Base-by-base conservation (phyloP, 1,284 basidiomycete genomes). In the Tilletia setariae region DNA sequence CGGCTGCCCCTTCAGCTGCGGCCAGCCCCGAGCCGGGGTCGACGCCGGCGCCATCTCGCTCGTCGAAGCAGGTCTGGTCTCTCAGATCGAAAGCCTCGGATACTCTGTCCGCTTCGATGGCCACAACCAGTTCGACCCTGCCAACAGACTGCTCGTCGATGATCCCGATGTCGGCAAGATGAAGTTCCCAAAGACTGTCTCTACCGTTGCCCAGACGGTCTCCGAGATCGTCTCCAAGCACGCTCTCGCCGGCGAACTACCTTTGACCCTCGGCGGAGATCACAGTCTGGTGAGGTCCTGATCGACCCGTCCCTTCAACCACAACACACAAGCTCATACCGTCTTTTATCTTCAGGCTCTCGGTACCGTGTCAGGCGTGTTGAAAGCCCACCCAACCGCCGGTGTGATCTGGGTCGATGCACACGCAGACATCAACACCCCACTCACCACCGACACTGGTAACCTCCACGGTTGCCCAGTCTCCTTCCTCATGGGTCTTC, bases 391-490 rank as follows among this genome's bases (percentile, higher is more conserved):
- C 79, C 87, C 87, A n/a, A 85, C 88, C 66, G 86, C 86, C 0
- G 92, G 91, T 77, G 88, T 98, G 49, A 86, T 99, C 77, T 98
- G 96, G 96, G 87, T 85, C 49, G 84, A 84, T 68, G 83, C 83
- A 8, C 84, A 84, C 74, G 90, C 94, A 49, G 96, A 98, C 83
- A 93, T 98, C 85, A 98, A 98, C 85, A 96, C 94, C 8, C 86
- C 88, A 7, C 87, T 90, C 67, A 90, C 92, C 13, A 96, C 94
- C 25, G 78, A 79, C 19, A 90, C 91, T 68, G 94, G 95, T 59
- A 98, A 98, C 84, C 89, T 99, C 72, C 96, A 98, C 85, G 96
- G 96, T 73, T 97, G 96, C 90, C 96, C 95, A 46, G 88, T 98
- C 63, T 92, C 95, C 21, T 98, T 98, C 88, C 88, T 98, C 56